A percentile compares a stretch with the other conserved stretches of the same genome.
These are phyloP conservation scores for Candida sp. DNA, from an alignment of 1,139 yeast species.

Conservation along the genomic window DNA sequence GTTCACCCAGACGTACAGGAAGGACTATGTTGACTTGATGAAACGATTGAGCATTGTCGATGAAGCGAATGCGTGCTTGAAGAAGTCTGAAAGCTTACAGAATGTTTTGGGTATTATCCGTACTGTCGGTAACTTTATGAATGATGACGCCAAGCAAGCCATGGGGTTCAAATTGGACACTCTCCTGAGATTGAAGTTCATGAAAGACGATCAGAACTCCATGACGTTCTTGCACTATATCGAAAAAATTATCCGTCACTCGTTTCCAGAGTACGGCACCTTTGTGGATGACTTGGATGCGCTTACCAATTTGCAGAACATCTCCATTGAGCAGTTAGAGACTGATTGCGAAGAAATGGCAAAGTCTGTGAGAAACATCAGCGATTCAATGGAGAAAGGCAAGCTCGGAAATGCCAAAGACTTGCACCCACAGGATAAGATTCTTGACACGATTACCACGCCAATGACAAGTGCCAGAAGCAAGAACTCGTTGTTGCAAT, in stretches of 20 bases:
- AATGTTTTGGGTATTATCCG: slow-evolving; percentile 76
- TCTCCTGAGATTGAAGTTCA: slow-evolving; percentile 79
- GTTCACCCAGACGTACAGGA: slow-evolving; percentile 67
- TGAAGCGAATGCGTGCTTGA: slow-evolving; percentile 65
- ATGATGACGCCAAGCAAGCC: slow-evolving; percentile 80
- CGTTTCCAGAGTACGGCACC: slow-evolving; percentile 77
- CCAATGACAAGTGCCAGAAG: slow-evolving; percentile 67
- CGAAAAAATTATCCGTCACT: slow-evolving; percentile 75
- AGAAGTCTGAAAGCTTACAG: slow-evolving; percentile 65
- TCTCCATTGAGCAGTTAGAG: slow-evolving; percentile 78
- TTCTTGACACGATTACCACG: slow-evolving; percentile 48
- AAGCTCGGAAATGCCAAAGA: slow-evolving; percentile 67
- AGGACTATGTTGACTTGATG: slow-evolving; percentile 73
- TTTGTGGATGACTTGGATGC: slow-evolving; percentile 78
- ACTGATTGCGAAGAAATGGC: slow-evolving; percentile 71
- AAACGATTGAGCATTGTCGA: slow-evolving; percentile 69
- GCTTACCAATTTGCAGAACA: slow-evolving; percentile 65
- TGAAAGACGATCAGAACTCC: slow-evolving; percentile 82
- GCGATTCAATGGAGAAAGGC: slow-evolving; percentile 67
- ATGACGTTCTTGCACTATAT: slow-evolving; percentile 87
- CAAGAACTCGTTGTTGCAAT: slow-evolving; percentile 59
- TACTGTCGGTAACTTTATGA: slow-evolving; percentile 94
- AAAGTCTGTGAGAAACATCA: slow-evolving; percentile 55
- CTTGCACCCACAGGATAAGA: slow-evolving; percentile 80
- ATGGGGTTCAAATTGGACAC: slow-evolving; percentile 85